Evolutionary conservation across 2,329 filamentous ascomycete genomes (phyloP), one percentile per base, ranked within the genome.

Genomic region (Endocalyx cinctus): DNA sequence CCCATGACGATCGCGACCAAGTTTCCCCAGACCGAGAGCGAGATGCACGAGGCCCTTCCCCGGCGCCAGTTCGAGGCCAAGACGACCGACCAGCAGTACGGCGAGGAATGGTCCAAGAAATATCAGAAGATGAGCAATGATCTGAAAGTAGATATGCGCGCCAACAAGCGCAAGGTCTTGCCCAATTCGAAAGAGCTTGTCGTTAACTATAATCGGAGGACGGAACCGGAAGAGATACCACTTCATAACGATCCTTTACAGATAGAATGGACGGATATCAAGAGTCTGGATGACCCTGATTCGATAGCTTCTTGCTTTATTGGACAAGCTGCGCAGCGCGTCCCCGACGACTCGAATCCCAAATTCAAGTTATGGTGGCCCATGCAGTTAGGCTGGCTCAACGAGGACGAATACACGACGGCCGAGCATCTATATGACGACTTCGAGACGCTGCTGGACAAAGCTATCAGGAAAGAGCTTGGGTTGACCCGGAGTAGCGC

Each of bases 181-280:
- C 92, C 92, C n/a, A 97, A 97, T 57, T 96, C 89, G 0, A 94
- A 95, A 59, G 92, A 98, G 54, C 70, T 96, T 38, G 90, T 96
- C 2, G 79, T 89, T 45, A 97, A 95, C 55, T 97, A 86, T 71
- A 98, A 98, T 60, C 79, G 85, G 33, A 77, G 87, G 29, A 85
- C 81, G 1, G 79, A 84, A 20, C 82, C 87, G 6, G 92, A 97
- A 47, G 76, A 83, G 30, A 97, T 98, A 39, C 82, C 85, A 5
- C 85, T 92, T 52, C 92, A 97, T 63, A 98, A 97, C 56, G 92
- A 98, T 52, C 86, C 89, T 1, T 71, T 94, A 47, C 84, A 92
- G 45, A 83, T 97, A 31, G 89, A 97, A 44, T 98, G 92, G 89
- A 98, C 92, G 3, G 88, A 96, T 41, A 67, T 94, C 25, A 72